Base-by-base conservation (phyloP, 345 rosid species). In the Brassica incana region DNA sequence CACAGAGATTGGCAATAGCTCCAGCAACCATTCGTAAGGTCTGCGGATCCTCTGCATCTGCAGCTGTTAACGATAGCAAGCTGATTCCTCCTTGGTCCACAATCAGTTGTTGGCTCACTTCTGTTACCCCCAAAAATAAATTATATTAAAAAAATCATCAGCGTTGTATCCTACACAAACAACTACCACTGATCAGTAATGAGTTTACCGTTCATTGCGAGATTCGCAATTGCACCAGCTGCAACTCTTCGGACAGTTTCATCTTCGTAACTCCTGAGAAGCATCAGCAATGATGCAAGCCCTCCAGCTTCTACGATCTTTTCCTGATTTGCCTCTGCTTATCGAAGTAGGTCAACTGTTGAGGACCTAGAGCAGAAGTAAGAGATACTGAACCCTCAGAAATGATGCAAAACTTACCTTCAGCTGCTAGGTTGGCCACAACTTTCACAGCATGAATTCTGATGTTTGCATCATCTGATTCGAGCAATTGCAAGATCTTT, bases 261-360 rank as follows among this genome's bases (percentile, higher is more conserved):
- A 86, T 96, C 97, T 84, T 92, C 92, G 20, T 86, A 90, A 83
- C 92, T 90, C 85, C 90, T 85, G 40, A 96, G 92, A 83, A 93
- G 98, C 93, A 83, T 88, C 78, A 93, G 82, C 85, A 96, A 88
- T 69, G 98, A 92, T 36, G 86, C 82, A 50, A 96, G 98, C 16
- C 99, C 99, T 35, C 98, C 98, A 77, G 99, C 97, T 87, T 92
- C 97, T 69, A 96, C 97, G 63, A 96, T 96, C 87, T 81, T 96
- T 87, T 91, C 91, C 79, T 96, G 98, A 84, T 96, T 93, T 62
- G 89, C 87, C 89, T 93, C 99, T 96, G 97, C 63, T 76, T 71
- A 65, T 65, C 59, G 58, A 80, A 8, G 45, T 6, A 75, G 43
- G 63, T n/a, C 5, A 66, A 76, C 30, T 6, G 14, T 7, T 76